These are phyloP conservation scores for Rubia balearica DNA, from an alignment of 305 asterid species.

Conservation along the genomic window DNA sequence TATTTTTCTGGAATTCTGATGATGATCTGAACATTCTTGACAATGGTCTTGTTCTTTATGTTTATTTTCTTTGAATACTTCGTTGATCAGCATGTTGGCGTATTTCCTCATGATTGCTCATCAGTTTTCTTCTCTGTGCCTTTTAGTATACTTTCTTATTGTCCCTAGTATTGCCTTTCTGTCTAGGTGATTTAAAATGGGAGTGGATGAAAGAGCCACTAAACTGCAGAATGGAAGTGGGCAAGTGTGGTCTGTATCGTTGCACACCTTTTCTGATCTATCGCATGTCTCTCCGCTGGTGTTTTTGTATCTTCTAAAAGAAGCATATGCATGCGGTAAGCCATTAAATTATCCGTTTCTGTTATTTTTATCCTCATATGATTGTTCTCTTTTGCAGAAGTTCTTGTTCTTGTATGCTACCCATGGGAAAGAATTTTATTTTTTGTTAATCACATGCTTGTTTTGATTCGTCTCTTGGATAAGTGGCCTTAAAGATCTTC, in stretches of 20 bases:
- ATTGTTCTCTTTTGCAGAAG: background rate
- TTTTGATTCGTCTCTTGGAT: background rate
- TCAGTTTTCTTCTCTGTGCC: background rate
- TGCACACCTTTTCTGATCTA: slow-evolving; percentile 71
- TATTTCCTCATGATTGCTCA: background rate
- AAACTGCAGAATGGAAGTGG: slow-evolving; percentile 25
- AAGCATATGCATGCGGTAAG: slow-evolving; percentile 66
- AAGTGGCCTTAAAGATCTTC: background rate
- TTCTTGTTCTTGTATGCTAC: background rate
- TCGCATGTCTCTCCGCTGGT: slow-evolving; percentile 78
- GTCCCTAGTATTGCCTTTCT: slow-evolving; percentile 14
- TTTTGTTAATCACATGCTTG: background rate
- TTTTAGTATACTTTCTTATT: background rate
- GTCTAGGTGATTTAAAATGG: slow-evolving; percentile 31
- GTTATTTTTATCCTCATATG: background rate
- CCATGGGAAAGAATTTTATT: background rate
- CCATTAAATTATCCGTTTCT: slow-evolving; percentile 12
- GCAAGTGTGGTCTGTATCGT: slow-evolving; percentile 34
- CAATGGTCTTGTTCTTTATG: background rate
- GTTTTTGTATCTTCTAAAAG: slow-evolving; percentile 70
- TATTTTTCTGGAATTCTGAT: background rate
- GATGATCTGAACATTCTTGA: background rate
- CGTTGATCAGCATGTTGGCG: background rate
- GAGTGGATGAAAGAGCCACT: slow-evolving; percentile 29
- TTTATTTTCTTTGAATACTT: slow-evolving; percentile 5